Evolutionary conservation across 2,329 filamentous ascomycete genomes (phyloP).

Genomic region (Colletotrichum lindemuthianum): DNA sequence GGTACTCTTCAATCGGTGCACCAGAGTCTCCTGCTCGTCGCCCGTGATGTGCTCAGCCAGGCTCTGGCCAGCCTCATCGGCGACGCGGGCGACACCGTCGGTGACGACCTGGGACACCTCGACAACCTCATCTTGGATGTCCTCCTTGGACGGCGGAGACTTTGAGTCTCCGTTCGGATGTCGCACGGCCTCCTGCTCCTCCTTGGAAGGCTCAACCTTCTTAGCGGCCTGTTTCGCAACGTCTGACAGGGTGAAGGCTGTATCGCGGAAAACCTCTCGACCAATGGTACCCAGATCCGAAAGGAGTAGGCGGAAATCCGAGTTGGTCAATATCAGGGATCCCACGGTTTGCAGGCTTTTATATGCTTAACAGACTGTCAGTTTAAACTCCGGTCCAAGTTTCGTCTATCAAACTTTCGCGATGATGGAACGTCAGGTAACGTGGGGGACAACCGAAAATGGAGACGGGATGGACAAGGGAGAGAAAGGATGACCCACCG

Average conservation of each 20-base stretch:
- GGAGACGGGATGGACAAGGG: neutral
- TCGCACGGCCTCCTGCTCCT: constrained; percentile 66
- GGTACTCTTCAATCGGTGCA: constrained; percentile 80
- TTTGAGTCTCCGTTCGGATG: constrained; percentile 42
- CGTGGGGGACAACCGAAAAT: neutral
- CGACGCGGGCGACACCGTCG: constrained; percentile 64
- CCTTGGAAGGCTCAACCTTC: constrained; percentile 74
- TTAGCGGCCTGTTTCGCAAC: constrained; percentile 80
- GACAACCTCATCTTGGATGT: constrained; percentile 68
- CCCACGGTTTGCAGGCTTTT: constrained; percentile 85
- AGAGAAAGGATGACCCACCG: constrained; percentile 56
- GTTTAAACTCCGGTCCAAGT: constrained; percentile 14
- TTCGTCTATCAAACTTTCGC: constrained; percentile 7
- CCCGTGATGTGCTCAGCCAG: constrained; percentile 77
- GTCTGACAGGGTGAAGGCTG: constrained; percentile 80
- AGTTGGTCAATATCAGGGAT: constrained; percentile 86
- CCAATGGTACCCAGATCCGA: constrained; percentile 82
- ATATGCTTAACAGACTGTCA: constrained; percentile 66
- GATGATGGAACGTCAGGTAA: neutral
- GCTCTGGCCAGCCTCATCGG: constrained; percentile 72
- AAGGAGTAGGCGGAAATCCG: constrained; percentile 88
- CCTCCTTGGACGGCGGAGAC: constrained; percentile 64
- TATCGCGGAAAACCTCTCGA: constrained; percentile 87
- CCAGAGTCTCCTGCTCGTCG: constrained; percentile 76
- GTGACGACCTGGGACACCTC: constrained; percentile 64